phyloP scores from a whole-genome alignment of 2,329 filamentous ascomycete genomes.

The Penicillium frequentans region DNA sequence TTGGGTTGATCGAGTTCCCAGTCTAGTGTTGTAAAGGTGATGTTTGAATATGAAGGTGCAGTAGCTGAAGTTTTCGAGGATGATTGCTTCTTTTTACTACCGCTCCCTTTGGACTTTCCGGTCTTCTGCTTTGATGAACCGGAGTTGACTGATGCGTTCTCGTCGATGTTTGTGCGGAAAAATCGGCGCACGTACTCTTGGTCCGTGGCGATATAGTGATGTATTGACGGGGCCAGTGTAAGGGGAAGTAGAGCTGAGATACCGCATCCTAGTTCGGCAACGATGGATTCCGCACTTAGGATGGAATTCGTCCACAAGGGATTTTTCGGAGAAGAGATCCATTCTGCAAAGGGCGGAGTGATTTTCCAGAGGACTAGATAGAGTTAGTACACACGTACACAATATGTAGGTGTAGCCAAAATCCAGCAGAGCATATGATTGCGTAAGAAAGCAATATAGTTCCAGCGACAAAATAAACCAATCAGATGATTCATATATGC shows the following conservation, averaged over 20 bases:
- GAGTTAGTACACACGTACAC: slow-evolving; percentile 4
- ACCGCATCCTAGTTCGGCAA: slow-evolving; percentile 86
- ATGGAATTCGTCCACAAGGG: slow-evolving; percentile 59
- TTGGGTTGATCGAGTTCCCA: slow-evolving; percentile 67
- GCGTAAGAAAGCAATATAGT: not conserved
- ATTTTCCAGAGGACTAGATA: slow-evolving; percentile 82
- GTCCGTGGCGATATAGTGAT: slow-evolving; percentile 77
- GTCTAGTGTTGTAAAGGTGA: slow-evolving; percentile 67
- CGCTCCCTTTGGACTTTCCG: not conserved
- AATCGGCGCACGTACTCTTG: slow-evolving; percentile 80
- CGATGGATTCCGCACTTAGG: slow-evolving; percentile 55
- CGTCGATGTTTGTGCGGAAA: slow-evolving; percentile 71
- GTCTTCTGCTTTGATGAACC: slow-evolving; percentile 4
- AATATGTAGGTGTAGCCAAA: not conserved
- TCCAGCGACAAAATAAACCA: not conserved
- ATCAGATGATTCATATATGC: not conserved
- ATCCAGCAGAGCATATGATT: no score
- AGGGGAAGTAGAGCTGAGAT: slow-evolving; percentile 79
- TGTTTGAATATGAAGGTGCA: slow-evolving; percentile 29
- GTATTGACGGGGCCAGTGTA: slow-evolving; percentile 61
- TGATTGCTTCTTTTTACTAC: slow-evolving; percentile 10
- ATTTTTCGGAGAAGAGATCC: slow-evolving; percentile 66
- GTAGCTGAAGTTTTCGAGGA: not conserved
- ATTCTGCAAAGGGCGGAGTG: slow-evolving; percentile 77
- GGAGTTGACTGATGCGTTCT: slow-evolving; percentile 24